Evolutionary conservation across 441 rosid genomes (phyloP).

Genomic region (Erysimum cheiri): DNA sequence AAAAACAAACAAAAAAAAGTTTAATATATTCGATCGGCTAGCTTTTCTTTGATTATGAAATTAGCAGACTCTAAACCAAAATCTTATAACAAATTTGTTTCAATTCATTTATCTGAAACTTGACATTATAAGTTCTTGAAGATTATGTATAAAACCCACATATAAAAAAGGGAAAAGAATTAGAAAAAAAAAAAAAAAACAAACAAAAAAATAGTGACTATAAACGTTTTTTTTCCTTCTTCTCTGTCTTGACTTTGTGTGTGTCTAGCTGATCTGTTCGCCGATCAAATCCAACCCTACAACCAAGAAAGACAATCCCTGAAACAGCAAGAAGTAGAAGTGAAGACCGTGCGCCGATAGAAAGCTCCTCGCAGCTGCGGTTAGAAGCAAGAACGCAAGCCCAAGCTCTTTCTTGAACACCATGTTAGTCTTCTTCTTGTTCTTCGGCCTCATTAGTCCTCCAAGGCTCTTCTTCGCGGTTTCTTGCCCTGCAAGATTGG

Average conservation of each 20-base stretch:
- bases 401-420: constrained; percentile 82
- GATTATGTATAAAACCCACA: constrained; percentile 46
- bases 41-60: too few relatives aligned
- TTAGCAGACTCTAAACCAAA: background rate
- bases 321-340: constrained; percentile 90
- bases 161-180: constrained; percentile 40
- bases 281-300: constrained; percentile 96
- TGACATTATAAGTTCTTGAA: constrained; percentile 41
- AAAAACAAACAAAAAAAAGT: too few relatives aligned
- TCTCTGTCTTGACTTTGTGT: constrained; percentile 15
- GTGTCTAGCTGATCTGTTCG: constrained; percentile 75
- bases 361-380: constrained; percentile 86
- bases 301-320: constrained; percentile 81
- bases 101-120: constrained; percentile 40
- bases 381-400: constrained; percentile 82
- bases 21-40: too few relatives aligned
- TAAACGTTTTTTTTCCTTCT: constrained; percentile 28
- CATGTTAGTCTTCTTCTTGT: constrained; percentile 56
- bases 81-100: constrained; percentile 37
- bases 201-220: constrained; percentile 40
- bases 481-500: constrained; percentile 36
- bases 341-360: constrained; percentile 90
- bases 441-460: constrained; percentile 33
- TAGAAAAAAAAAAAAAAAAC: constrained; percentile 1
- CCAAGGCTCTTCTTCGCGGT: constrained; percentile 29